Conservation (phyloP, 768 basidiomycete genomes). For the Rhizopogon vulgaris region DNA sequence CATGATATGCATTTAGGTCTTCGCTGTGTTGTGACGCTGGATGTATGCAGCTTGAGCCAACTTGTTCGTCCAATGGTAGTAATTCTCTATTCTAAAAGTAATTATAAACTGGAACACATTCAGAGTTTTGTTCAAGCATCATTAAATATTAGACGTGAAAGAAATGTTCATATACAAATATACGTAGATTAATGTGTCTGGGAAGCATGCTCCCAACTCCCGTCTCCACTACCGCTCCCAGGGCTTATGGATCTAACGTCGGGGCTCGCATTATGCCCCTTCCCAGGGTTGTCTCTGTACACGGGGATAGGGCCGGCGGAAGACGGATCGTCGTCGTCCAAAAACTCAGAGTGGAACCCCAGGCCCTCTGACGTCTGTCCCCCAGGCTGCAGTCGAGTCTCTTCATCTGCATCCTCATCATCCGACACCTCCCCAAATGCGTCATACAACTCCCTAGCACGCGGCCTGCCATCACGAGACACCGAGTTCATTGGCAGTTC, state of each 20-base stretch:
- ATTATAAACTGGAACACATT: no score
- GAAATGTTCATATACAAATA: background rate
- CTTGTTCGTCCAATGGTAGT: no score
- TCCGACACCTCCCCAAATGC: constrained; percentile 91
- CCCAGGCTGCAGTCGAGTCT: constrained; percentile 49
- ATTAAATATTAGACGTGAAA: no score
- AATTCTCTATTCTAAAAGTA: no score
- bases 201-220: constrained; percentile 73
- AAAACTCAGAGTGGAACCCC: constrained; percentile 73
- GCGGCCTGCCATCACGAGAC: constrained; percentile 37
- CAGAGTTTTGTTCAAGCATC: no score
- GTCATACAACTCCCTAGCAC: constrained; percentile 90
- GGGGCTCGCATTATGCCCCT: constrained; percentile 7
- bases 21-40: no score
- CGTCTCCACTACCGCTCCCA: constrained; percentile 44
- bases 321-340: constrained; percentile 69
- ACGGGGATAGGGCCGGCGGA: constrained; percentile 22
- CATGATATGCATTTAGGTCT: no score
- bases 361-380: constrained; percentile 33
- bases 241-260: constrained; percentile 23
- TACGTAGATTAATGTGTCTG: constrained; percentile 21
- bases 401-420: constrained; percentile 73
- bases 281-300: constrained; percentile 53
- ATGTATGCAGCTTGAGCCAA: no score
- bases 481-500: constrained; percentile 77